Base-by-base conservation (phyloP, 352 stramenopile species). In the Pythium rhizo-oryzae region DNA sequence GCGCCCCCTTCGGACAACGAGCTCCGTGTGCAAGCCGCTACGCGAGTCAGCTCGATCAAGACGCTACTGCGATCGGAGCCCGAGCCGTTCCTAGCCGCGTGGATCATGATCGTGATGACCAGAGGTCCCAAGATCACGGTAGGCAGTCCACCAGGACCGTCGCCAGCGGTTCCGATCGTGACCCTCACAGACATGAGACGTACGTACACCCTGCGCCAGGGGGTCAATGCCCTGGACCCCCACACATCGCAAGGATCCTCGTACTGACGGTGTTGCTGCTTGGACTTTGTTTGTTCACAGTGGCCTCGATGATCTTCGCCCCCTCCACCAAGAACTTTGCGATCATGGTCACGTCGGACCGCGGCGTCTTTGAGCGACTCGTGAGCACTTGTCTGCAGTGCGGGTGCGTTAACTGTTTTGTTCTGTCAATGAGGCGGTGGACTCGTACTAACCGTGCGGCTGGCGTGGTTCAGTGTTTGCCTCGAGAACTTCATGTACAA, bases 341-440 rank as follows among this genome's bases (percentile, higher is more conserved):
- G 2, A n/a, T 75, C 21, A 5, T 71, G 8, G 39, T 71, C 18
- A 54, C 57, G 9, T 54, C 69, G 13, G 52, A 75, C 18, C 28
- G 25, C 11, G 35, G 44, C 15, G 16, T 69, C 0, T 12, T 71
- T 25, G 69, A 71, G 11, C 62, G 69, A 1, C 69, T 75, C 21
- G 69, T 69, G 41, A 47, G 59, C 39, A 63, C 71, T 44, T 53
- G 47, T 2, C 61, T 75, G 63, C 63, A 75, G 24, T 75, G 69
- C 39, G 69, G 69, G 69, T 75, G 58, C 51, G 69, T 71, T 39
- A 9, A 6, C 24, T 47, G 41, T 1, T n/a, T n/a, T 41, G 28
- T 6, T 33, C 28, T 33, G 6, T 6, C 28, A 33, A 7, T 33
- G 28, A 33, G 28, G 28, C 28, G 28, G 28, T 6, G 28, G 28